Evolutionary conservation across 768 basidiomycete genomes (phyloP).

Genomic region (Amanita phalloides): DNA sequence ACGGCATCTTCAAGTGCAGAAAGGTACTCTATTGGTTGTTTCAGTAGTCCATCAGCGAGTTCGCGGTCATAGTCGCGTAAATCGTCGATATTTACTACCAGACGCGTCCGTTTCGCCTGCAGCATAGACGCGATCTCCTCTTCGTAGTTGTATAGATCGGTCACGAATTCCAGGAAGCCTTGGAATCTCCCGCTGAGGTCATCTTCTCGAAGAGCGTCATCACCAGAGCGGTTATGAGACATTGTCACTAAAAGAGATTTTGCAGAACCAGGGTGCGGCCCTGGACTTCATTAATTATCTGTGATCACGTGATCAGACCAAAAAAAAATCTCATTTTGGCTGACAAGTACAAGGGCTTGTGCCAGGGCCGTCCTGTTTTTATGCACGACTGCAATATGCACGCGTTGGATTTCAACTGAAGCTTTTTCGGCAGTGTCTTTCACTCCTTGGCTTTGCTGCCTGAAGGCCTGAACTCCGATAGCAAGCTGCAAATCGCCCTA

Average conservation of each 20-base stretch:
- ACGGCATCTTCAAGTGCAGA: conserved; percentile 81
- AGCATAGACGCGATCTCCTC: conserved; percentile 80
- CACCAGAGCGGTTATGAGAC: conserved; percentile 5
- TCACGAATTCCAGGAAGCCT: conserved; percentile 69
- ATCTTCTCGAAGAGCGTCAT: conserved; percentile 4
- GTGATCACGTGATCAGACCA: too few relatives aligned
- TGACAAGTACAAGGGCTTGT: too few relatives aligned
- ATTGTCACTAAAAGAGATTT: not conserved
- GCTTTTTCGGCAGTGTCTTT: not conserved
- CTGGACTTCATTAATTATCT: too few relatives aligned
- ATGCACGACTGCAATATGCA: not conserved
- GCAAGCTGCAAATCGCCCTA: too few relatives aligned
- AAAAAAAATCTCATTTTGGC: too few relatives aligned
- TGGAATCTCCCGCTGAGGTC: conserved; percentile 74
- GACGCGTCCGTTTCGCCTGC: conserved; percentile 70
- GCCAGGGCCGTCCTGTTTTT: not conserved
- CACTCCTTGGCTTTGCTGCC: not conserved
- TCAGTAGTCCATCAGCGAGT: conserved; percentile 79
- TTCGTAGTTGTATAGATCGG: conserved; percentile 67
- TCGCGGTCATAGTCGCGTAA: conserved; percentile 87
- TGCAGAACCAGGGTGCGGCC: too few relatives aligned
- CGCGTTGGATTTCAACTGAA: not conserved
- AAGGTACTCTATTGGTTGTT: conserved; percentile 77
- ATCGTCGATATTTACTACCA: conserved; percentile 94
- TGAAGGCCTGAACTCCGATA: too few relatives aligned